These are phyloP conservation scores for Brettanomyces custersianus DNA, from an alignment of 805 yeast species.

Conservation along the genomic window DNA sequence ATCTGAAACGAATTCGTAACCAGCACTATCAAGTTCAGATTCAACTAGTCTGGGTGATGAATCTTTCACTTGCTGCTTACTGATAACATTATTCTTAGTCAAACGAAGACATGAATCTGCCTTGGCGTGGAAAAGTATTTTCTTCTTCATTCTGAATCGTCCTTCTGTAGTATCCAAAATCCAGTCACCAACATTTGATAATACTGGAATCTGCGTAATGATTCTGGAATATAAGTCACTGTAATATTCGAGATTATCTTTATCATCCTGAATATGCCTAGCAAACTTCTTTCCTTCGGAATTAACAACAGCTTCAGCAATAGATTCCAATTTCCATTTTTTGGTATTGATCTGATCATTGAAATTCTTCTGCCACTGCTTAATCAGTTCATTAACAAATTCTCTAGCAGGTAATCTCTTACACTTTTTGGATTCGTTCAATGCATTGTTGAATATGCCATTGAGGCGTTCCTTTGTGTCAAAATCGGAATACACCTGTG, in stretches of 20 bases:
- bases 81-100: background rate
- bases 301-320: conserved; percentile 26
- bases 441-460: conserved; percentile 5
- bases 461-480: conserved; percentile 6
- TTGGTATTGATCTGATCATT: background rate
- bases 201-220: conserved; percentile 26
- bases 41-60: conserved; percentile 2
- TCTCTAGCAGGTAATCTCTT: too few species aligned
- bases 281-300: conserved; percentile 41
- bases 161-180: conserved; percentile 64
- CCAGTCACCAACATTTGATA: conserved; percentile 26
- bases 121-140: conserved; percentile 29
- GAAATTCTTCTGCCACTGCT: background rate
- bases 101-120: background rate
- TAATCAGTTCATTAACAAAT: background rate
- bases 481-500: conserved; percentile 6
- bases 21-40: conserved; percentile 10
- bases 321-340: conserved; percentile 2
- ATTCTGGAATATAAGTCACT: conserved; percentile 38
- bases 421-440: too few species aligned
- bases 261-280: conserved; percentile 54
- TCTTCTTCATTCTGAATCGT: conserved; percentile 53
- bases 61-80: background rate
- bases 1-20: conserved; percentile 37
- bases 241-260: conserved; percentile 46